These are phyloP conservation scores for Stentor roeselii DNA, from an alignment of 73 alveolate species.

Conservation along the genomic window DNA sequence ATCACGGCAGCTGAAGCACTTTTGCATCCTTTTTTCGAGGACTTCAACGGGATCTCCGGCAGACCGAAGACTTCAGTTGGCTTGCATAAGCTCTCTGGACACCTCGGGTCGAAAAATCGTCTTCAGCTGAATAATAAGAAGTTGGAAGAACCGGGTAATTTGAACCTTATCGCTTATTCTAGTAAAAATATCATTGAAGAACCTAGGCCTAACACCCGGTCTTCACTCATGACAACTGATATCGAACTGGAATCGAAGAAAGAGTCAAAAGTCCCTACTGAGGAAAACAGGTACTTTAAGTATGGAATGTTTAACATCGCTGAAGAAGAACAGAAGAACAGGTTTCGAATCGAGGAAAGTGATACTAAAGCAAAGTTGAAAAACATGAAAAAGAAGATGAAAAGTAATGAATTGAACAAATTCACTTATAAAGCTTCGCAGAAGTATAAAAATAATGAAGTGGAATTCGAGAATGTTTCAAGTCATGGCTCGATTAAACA, in stretches of 20 bases:
- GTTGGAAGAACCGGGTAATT: neutral
- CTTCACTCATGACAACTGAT: neutral
- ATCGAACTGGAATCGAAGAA: no score
- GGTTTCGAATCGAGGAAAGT: neutral
- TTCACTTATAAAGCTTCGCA: neutral
- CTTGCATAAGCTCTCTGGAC: slow-evolving; percentile 2
- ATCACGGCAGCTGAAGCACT: slow-evolving; percentile 80
- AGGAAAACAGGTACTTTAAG: neutral
- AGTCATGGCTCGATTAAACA: neutral
- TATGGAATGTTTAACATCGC: neutral
- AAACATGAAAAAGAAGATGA: neutral
- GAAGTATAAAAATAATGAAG: neutral
- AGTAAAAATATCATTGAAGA: neutral
- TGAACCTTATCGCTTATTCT: neutral
- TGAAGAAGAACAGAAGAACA: no score
- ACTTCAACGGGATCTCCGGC: slow-evolving; percentile 31
- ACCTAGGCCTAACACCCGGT: neutral
- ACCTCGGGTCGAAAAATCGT: neutral
- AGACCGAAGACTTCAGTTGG: slow-evolving; percentile 15
- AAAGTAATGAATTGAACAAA: neutral
- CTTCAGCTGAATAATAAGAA: neutral
- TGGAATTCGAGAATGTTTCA: neutral
- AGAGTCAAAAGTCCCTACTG: neutral
- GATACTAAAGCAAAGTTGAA: neutral
- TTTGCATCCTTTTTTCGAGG: slow-evolving; percentile 74